These are phyloP conservation scores for Suillus plorans DNA, from an alignment of 768 basidiomycete genomes.

Conservation along the genomic window DNA sequence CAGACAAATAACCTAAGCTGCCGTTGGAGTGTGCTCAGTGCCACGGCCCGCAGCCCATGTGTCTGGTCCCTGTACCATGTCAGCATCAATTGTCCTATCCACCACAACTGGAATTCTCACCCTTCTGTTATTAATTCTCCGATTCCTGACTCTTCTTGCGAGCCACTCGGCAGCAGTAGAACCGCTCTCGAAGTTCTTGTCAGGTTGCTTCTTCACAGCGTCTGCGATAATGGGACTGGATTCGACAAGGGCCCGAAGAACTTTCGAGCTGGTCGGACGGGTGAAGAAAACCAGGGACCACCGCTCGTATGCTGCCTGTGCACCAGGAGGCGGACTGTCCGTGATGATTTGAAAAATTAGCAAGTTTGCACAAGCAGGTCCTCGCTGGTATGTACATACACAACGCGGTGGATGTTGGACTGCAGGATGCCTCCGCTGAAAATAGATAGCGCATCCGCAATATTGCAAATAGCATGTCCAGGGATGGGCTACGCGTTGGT, in stretches of 20 bases:
- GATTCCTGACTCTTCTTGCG: constrained; percentile 38
- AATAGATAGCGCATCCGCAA: constrained; percentile 61
- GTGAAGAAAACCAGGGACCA: constrained; percentile 74
- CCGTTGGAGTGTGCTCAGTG: constrained; percentile 27
- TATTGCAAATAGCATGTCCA: constrained; percentile 58
- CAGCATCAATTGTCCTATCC: neutral
- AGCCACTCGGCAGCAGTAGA: constrained; percentile 44
- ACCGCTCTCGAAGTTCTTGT: constrained; percentile 36
- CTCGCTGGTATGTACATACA: constrained; percentile 34
- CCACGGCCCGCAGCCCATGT: constrained; percentile 31
- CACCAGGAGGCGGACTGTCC: constrained; percentile 50
- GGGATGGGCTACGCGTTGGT: constrained; percentile 42
- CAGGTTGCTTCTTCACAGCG: constrained; percentile 35
- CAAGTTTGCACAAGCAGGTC: neutral
- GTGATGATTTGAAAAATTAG: neutral
- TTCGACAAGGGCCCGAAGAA: constrained; percentile 51
- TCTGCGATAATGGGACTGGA: constrained; percentile 52
- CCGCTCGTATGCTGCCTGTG: constrained; percentile 50
- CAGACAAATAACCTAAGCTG: constrained; percentile 7
- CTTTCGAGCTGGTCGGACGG: constrained; percentile 53
- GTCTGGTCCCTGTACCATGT: constrained; percentile 26
- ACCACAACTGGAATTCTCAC: constrained; percentile 23
- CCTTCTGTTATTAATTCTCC: constrained; percentile 41
- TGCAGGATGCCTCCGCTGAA: constrained; percentile 65
- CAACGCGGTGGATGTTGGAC: constrained; percentile 64